phyloP scores from a whole-genome alignment of 495 filamentous ascomycete species.

The Glutinoglossum americanum region DNA sequence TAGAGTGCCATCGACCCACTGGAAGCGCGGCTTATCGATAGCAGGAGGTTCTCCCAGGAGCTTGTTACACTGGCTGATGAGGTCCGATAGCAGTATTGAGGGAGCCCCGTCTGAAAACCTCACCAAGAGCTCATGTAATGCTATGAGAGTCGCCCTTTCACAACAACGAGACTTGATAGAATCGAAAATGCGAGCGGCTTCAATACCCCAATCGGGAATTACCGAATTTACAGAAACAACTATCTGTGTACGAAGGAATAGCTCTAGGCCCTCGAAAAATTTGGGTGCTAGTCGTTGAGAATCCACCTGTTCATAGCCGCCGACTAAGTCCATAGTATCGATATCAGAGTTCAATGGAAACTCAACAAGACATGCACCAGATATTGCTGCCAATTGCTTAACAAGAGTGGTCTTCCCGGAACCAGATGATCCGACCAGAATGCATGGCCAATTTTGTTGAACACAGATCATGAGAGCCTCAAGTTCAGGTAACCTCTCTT shows the following conservation, averaged over 20 bases:
- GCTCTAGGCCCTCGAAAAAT: constrained; percentile 31
- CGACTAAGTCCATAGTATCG: constrained; percentile 90
- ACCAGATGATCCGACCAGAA: constrained; percentile 69
- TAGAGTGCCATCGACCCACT: constrained; percentile 88
- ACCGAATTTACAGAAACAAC: constrained; percentile 16
- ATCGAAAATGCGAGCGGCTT: background rate
- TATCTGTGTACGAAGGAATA: constrained; percentile 30
- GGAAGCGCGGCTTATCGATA: constrained; percentile 57
- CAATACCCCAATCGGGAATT: background rate
- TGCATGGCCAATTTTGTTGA: constrained; percentile 67
- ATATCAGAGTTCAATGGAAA: constrained; percentile 80
- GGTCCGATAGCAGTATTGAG: constrained; percentile 15
- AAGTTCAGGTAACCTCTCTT: background rate
- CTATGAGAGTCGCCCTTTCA: background rate
- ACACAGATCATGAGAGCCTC: constrained; percentile 79
- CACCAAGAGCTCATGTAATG: constrained; percentile 17
- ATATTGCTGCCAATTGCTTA: constrained; percentile 51
- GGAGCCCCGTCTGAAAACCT: constrained; percentile 15
- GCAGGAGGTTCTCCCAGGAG: constrained; percentile 23
- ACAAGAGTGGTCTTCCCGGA: constrained; percentile 70
- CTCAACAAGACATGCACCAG: constrained; percentile 49
- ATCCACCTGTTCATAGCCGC: constrained; percentile 90
- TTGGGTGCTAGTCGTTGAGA: constrained; percentile 38
- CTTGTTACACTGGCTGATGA: constrained; percentile 17
- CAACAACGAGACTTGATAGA: background rate